phyloP scores from a whole-genome alignment of 2,329 filamentous ascomycete genomes.

The Trichoderma polysporum region DNA sequence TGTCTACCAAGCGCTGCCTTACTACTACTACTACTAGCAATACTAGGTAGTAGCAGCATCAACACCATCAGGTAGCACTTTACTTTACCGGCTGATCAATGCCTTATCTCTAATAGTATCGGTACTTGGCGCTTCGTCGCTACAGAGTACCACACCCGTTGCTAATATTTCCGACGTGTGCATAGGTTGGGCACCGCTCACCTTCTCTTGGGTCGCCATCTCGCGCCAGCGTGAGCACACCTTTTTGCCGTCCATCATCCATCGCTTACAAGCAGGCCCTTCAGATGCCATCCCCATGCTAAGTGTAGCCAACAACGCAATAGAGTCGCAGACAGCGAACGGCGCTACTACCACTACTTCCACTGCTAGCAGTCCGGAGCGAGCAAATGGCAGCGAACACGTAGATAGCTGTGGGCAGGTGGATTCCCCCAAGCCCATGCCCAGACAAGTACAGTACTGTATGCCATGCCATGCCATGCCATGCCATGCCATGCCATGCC shows the following conservation, averaged over 20 bases:
- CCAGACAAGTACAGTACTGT: not conserved
- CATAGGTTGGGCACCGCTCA: not conserved
- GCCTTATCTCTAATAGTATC: not conserved
- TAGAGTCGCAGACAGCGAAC: not conserved
- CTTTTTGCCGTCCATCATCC: not conserved
- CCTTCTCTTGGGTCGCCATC: not conserved
- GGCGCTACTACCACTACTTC: not conserved
- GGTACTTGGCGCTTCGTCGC: not conserved
- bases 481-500: not conserved
- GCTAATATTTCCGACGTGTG: not conserved
- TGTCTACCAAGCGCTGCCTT: not conserved
- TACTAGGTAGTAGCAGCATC: not conserved
- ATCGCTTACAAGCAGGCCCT: not conserved
- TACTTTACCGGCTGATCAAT: not conserved
- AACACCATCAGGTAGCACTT: not conserved
- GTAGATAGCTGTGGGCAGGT: conserved; percentile 5
- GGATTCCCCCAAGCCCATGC: not conserved
- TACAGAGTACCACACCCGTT: too few species aligned
- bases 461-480: not conserved
- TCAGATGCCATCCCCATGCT: not conserved
- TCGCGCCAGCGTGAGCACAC: not conserved
- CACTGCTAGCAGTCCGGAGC: not conserved
- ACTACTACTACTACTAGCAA: not conserved
- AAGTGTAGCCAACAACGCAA: not conserved
- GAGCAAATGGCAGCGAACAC: not conserved